Evolutionary conservation across 2,329 filamentous ascomycete genomes (phyloP).

Genomic region (Cladophialophora psammophila): DNA sequence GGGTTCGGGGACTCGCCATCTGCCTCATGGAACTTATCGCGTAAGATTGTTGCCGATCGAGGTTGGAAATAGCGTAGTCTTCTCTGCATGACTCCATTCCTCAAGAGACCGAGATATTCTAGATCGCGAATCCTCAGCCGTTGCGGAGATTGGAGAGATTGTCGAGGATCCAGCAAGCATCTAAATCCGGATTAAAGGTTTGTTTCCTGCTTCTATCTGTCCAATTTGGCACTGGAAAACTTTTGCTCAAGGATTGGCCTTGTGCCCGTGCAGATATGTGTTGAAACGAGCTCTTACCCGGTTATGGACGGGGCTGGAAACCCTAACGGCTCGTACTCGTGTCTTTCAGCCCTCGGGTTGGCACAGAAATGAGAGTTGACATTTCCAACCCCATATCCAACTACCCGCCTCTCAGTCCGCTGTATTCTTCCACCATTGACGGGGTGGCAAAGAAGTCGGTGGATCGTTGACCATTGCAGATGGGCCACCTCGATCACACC

Average conservation of each 20-base stretch:
- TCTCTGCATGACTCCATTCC: neutral
- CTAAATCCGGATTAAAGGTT: conserved; percentile 2
- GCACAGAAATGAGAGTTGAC: neutral
- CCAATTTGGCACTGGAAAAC: neutral
- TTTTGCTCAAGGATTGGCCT: conserved; percentile 6
- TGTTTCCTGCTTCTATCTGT: neutral
- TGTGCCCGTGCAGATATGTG: neutral
- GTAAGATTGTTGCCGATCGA: neutral
- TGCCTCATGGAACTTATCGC: neutral
- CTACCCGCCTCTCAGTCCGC: neutral
- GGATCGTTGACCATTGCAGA: neutral
- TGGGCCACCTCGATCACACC: conserved; percentile 1
- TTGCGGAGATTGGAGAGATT: neutral
- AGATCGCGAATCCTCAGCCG: neutral
- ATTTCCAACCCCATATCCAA: neutral
- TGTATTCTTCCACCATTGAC: neutral
- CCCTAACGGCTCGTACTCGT: neutral
- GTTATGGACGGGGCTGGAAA: neutral
- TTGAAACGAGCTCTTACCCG: neutral
- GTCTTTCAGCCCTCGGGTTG: conserved; percentile 5
- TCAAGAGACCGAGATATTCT: neutral
- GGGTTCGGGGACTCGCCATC: neutral
- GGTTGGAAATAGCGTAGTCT: neutral
- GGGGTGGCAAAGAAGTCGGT: neutral
- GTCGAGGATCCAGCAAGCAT: neutral